Evolutionary conservation across 73 alveolate genomes (phyloP).

Genomic region (Paramecium pentaurelia): DNA sequence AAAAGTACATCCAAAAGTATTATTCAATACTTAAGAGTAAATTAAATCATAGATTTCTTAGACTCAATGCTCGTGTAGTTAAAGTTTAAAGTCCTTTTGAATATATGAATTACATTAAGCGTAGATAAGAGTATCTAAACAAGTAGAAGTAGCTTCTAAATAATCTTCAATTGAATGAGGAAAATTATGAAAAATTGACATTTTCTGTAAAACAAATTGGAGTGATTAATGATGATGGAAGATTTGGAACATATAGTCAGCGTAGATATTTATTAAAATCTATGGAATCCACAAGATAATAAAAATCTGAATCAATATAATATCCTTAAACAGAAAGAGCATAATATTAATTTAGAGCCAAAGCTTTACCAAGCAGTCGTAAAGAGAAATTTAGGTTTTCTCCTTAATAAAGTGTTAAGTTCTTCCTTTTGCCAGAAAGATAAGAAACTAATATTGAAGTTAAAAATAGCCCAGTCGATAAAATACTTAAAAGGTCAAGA

Average conservation of each 20-base stretch:
- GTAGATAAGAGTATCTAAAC: background rate
- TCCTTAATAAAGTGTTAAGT: background rate
- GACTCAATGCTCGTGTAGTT: background rate
- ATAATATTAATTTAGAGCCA: background rate
- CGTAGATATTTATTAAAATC: background rate
- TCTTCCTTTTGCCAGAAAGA: background rate
- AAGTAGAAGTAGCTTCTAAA: background rate
- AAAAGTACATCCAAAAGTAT: background rate
- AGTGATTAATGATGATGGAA: background rate
- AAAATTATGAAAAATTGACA: conserved; percentile 1
- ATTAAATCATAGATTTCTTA: background rate
- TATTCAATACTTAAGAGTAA: background rate
- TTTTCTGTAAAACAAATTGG: conserved; percentile 4
- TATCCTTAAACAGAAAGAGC: conserved; percentile 14
- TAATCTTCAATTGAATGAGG: background rate
- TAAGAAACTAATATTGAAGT: background rate
- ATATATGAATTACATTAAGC: background rate
- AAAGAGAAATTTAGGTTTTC: background rate
- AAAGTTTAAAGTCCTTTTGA: conserved; percentile 25
- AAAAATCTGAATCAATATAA: background rate
- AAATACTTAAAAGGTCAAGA: background rate
- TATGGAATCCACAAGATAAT: background rate
- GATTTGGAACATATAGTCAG: background rate
- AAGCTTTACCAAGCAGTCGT: conserved; percentile 21
- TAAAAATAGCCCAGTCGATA: background rate